Evolutionary conservation across 2,329 filamentous ascomycete genomes (phyloP).

Genomic region (Phyllosticta citrichinensis): DNA sequence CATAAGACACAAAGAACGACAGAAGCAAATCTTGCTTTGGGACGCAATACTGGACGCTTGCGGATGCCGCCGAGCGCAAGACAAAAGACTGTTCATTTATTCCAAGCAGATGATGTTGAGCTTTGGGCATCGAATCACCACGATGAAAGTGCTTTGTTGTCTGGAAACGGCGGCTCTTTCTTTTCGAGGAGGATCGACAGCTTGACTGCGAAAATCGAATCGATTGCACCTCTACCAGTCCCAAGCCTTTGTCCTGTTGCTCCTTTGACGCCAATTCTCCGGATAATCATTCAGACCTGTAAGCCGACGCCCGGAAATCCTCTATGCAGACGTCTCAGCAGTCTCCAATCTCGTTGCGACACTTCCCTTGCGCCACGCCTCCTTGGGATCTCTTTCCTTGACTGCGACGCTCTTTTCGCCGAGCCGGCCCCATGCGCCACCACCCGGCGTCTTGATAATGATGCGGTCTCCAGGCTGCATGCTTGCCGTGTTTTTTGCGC

Average conservation of each 20-base stretch:
- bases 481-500: constrained; percentile 68
- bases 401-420: constrained; percentile 46
- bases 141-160: too few species aligned
- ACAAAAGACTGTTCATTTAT: neutral
- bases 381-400: constrained; percentile 47
- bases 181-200: too few species aligned
- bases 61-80: neutral
- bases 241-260: neutral
- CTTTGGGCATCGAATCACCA: too few species aligned
- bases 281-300: neutral
- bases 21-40: neutral
- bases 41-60: neutral
- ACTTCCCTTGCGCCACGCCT: constrained; percentile 50
- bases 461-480: constrained; percentile 71
- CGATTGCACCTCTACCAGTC: too few species aligned
- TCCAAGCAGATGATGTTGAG: too few species aligned
- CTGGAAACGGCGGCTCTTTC: too few species aligned
- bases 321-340: constrained; percentile 29
- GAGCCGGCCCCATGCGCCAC: constrained; percentile 62
- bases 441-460: constrained; percentile 67
- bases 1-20: neutral
- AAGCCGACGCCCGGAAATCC: neutral
- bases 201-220: too few species aligned
- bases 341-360: constrained; percentile 46
- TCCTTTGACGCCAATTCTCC: neutral